phyloP scores from a whole-genome alignment of 1,284 basidiomycete genomes.

The Ceratobasidium sp. region DNA sequence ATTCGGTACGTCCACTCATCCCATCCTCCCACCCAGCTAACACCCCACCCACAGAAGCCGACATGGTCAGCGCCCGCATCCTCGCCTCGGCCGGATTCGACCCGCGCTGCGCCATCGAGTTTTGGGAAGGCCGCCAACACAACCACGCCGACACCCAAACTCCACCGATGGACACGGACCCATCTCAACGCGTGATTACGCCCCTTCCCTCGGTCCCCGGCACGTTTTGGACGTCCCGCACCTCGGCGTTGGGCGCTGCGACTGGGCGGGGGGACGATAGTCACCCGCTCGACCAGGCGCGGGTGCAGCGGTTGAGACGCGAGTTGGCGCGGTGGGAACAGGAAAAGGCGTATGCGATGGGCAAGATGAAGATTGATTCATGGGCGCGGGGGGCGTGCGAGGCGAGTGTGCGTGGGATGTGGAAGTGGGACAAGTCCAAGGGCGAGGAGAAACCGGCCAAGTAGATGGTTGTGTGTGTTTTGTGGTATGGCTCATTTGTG shows the following conservation, averaged over 20 bases:
- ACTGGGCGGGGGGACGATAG: constrained; percentile 43
- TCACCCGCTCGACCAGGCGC: constrained; percentile 69
- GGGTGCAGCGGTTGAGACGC: constrained; percentile 62
- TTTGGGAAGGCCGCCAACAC: constrained; percentile 67
- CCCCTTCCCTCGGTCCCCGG: constrained; percentile 25
- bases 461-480: neutral
- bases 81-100: constrained; percentile 87
- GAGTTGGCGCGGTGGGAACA: constrained; percentile 73
- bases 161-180: constrained; percentile 34
- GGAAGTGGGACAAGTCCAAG: neutral
- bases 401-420: constrained; percentile 13
- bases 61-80: constrained; percentile 85
- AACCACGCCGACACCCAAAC: constrained; percentile 42
- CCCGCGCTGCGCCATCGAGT: constrained; percentile 71
- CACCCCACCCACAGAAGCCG: constrained; percentile 69
- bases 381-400: constrained; percentile 30
- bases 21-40: constrained; percentile 73
- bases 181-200: constrained; percentile 15
- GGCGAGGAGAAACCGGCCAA: neutral
- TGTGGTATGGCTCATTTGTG: neutral
- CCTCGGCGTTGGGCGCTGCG: constrained; percentile 6
- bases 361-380: constrained; percentile 32
- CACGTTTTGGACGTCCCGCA: constrained; percentile 27
- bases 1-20: constrained; percentile 21
- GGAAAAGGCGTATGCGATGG: constrained; percentile 50